Evolutionary conservation across 2,329 filamentous ascomycete genomes (phyloP).

Genomic region (Nemania sp.): DNA sequence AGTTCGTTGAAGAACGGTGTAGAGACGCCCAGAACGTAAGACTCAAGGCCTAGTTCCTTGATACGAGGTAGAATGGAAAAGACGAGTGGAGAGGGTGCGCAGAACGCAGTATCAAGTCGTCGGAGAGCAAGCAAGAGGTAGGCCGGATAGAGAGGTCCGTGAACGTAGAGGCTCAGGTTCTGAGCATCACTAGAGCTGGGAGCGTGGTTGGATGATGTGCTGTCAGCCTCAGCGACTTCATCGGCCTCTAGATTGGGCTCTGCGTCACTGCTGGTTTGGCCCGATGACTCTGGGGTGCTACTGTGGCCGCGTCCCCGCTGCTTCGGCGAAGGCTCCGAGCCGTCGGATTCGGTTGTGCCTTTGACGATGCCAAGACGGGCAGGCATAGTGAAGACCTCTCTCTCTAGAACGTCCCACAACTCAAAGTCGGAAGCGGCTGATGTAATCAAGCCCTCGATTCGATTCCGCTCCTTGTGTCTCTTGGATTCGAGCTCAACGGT

Average conservation of each 20-base stretch:
- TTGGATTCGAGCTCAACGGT: conserved; percentile 55
- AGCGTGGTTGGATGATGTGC: conserved; percentile 13
- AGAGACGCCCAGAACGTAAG: conserved; percentile 78
- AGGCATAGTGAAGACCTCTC: conserved; percentile 73
- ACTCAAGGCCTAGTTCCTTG: conserved; percentile 74
- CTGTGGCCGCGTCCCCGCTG: background rate
- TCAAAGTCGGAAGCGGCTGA: conserved; percentile 69
- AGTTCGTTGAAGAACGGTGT: conserved; percentile 78
- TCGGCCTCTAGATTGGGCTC: background rate
- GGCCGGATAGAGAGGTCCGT: conserved; percentile 74
- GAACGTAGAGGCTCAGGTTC: conserved; percentile 63
- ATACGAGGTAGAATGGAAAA: conserved; percentile 74
- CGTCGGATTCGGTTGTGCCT: conserved; percentile 37
- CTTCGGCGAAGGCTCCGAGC: conserved; percentile 27
- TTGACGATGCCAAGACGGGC: conserved; percentile 64
- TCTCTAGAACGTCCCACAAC: conserved; percentile 75
- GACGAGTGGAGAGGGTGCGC: conserved; percentile 67
- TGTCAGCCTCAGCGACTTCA: background rate
- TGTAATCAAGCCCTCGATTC: conserved; percentile 67
- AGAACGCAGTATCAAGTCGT: conserved; percentile 69
- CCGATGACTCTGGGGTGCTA: conserved; percentile 22
- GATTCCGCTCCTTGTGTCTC: conserved; percentile 60
- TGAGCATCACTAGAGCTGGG: conserved; percentile 11
- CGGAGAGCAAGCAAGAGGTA: conserved; percentile 69
- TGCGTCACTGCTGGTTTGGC: background rate